phyloP scores from a whole-genome alignment of 371 early-diverging fungal species.

The Actinomucor elegans region DNA sequence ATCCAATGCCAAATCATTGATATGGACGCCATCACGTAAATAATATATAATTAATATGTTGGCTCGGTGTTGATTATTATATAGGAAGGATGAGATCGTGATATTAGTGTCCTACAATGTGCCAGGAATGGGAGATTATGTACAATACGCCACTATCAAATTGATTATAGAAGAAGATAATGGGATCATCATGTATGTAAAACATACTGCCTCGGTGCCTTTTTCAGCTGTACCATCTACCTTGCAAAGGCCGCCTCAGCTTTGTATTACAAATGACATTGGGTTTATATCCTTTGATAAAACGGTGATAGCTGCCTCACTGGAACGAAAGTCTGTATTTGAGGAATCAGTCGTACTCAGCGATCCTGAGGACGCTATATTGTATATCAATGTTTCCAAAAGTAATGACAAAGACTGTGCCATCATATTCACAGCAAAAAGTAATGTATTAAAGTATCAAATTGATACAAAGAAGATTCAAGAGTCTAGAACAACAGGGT shows the following conservation, averaged over 20 bases:
- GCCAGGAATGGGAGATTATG: constrained; percentile 9
- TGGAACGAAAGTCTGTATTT: constrained; percentile 7
- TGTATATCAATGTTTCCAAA: background rate
- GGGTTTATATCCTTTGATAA: constrained; percentile 17
- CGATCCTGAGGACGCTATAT: background rate
- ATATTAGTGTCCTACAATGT: constrained; percentile 6
- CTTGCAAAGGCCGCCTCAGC: background rate
- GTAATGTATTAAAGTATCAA: constrained; percentile 4
- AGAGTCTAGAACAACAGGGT: constrained; percentile 2
- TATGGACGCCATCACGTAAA: background rate
- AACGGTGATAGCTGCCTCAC: constrained; percentile 4
- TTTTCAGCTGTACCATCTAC: constrained; percentile 3
- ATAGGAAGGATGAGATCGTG: constrained; percentile 7
- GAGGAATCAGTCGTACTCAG: constrained; percentile 11
- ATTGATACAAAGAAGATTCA: constrained; percentile 3
- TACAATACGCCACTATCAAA: constrained; percentile 12
- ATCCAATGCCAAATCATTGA: background rate
- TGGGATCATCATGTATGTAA: background rate
- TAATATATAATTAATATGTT: background rate
- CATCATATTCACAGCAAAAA: background rate
- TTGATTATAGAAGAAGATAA: background rate
- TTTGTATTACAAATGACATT: background rate
- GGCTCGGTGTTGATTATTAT: too few relatives aligned
- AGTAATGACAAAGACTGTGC: background rate
- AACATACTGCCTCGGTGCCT: constrained; percentile 7